These are phyloP conservation scores for Hygrophila difformis DNA, from an alignment of 257 asterid species.

Conservation along the genomic window DNA sequence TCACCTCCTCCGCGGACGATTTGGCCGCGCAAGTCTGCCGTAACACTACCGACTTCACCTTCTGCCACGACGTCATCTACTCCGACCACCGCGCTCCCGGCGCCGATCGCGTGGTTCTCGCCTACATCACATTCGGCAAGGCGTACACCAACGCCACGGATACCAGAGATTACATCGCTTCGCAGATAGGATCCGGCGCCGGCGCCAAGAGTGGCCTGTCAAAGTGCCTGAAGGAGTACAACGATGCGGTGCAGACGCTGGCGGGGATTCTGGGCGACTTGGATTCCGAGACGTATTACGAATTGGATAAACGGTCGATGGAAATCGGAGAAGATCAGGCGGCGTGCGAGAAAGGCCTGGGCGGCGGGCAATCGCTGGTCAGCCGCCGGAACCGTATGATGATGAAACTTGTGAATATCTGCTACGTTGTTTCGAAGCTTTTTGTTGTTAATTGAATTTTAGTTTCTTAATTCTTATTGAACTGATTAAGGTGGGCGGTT, in stretches of 20 bases:
- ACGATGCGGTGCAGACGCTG: slow-evolving; percentile 9
- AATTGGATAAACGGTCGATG: slow-evolving; percentile 10
- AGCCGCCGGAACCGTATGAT: slow-evolving; percentile 12
- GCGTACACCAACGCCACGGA: slow-evolving; percentile 17
- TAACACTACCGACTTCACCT: slow-evolving; percentile 19
- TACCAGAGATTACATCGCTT: slow-evolving; percentile 14
- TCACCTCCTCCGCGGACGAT: slow-evolving; percentile 9
- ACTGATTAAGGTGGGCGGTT: too few relatives aligned
- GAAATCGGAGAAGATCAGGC: neutral
- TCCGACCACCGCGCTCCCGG: slow-evolving; percentile 24
- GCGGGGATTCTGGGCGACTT: slow-evolving; percentile 14
- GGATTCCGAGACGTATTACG: slow-evolving; percentile 22
- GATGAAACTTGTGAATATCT: slow-evolving; percentile 20
- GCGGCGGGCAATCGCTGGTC: neutral
- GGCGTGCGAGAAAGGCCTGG: slow-evolving; percentile 15
- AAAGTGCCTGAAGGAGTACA: slow-evolving; percentile 18
- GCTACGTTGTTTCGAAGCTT: slow-evolving; percentile 22
- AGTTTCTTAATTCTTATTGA: too few relatives aligned
- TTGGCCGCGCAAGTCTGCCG: slow-evolving; percentile 28
- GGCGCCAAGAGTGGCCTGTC: neutral
- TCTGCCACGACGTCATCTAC: slow-evolving; percentile 27
- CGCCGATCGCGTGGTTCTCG: slow-evolving; percentile 21
- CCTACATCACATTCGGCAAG: slow-evolving; percentile 15
- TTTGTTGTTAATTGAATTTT: slow-evolving; percentile 1
- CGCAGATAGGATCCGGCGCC: neutral